Conservation (phyloP, 495 filamentous ascomycete genomes). For the Hypoxylon rickii region DNA sequence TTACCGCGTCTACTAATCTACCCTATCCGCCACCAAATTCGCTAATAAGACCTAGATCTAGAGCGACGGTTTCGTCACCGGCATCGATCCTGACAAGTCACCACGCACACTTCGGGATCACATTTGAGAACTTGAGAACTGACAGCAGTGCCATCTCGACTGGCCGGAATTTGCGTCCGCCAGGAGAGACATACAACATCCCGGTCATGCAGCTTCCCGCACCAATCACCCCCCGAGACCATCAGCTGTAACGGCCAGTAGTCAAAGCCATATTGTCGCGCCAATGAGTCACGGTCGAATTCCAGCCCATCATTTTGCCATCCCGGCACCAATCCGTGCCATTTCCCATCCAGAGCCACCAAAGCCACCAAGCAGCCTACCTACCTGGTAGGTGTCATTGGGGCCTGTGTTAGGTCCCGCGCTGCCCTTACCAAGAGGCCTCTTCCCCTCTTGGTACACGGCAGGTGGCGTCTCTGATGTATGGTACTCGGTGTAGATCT, state of each 20-base stretch:
- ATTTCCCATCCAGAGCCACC: too few relatives aligned
- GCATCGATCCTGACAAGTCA: constrained; percentile 20
- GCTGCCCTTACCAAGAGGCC: too few relatives aligned
- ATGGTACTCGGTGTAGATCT: not conserved
- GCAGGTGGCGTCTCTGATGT: constrained; percentile 2
- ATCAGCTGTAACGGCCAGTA: constrained; percentile 21
- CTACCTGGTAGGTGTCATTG: too few relatives aligned
- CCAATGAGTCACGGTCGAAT: too few relatives aligned
- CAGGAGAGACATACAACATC: not conserved
- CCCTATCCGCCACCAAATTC: not conserved
- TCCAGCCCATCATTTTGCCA: too few relatives aligned
- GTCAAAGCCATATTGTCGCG: too few relatives aligned
- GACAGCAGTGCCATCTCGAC: not conserved
- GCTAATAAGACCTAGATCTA: constrained; percentile 2
- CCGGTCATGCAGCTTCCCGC: constrained; percentile 36
- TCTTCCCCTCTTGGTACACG: too few relatives aligned
- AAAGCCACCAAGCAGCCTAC: too few relatives aligned
- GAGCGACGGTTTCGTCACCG: constrained; percentile 8
- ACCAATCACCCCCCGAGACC: constrained; percentile 19
- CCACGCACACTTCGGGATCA: constrained; percentile 14
- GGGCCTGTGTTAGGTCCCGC: too few relatives aligned
- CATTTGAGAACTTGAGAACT: too few relatives aligned
- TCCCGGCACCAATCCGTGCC: too few relatives aligned
- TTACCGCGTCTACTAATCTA: too few relatives aligned
- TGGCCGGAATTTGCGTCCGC: not conserved